phyloP scores from a whole-genome alignment of 495 filamentous ascomycete species.

The Thozetella sp. region DNA sequence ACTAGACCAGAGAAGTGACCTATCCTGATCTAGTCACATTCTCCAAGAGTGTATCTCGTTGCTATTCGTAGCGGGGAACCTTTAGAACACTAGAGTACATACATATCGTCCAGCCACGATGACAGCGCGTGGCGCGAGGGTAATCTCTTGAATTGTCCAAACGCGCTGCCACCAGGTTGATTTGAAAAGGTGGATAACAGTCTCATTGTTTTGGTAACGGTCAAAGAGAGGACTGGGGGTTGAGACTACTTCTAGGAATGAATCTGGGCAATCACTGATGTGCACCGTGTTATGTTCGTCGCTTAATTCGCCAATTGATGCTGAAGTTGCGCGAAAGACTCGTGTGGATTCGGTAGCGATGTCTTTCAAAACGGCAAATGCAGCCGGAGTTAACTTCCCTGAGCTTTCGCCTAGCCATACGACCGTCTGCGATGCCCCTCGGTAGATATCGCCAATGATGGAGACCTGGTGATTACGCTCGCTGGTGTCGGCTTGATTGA shows the following conservation, averaged over 20 bases:
- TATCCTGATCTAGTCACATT: no score
- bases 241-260: no score
- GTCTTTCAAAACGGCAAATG: background rate
- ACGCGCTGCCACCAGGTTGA: conserved; percentile 5
- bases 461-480: conserved; percentile 22
- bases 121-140: background rate
- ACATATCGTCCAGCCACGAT: background rate
- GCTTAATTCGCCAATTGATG: no score
- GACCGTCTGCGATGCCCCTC: background rate
- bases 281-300: no score
- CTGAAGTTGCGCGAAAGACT: no score
- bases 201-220: background rate
- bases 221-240: background rate
- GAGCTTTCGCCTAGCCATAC: background rate
- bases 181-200: background rate
- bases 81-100: no score
- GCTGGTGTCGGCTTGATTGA: conserved; percentile 19
- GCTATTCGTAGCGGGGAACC: no score
- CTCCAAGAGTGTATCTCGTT: no score
- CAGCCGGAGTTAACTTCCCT: background rate
- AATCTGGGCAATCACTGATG: no score
- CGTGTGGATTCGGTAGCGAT: background rate
- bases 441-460: conserved; percentile 23
- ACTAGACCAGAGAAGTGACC: no score
- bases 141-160: conserved; percentile 9